Base-by-base conservation (phyloP, 164 flowering plant genomes). In the Piper betle region DNA sequence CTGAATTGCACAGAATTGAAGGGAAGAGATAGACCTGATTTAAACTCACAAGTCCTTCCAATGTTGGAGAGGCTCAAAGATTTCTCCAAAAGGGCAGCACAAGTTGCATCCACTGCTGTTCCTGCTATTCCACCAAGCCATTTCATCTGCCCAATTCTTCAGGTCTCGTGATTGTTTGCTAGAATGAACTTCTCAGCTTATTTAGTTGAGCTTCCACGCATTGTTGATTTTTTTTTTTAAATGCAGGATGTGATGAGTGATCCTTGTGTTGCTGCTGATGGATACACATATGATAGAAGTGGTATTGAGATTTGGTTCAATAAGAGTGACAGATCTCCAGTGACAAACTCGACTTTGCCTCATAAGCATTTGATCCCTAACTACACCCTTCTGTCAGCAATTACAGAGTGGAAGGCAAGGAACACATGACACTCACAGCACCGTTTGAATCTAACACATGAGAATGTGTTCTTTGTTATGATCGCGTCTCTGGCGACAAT, bases 211-310 rank as follows among this genome's bases (percentile, higher is more conserved):
- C 38, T 25, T 57, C 39, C 37, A 57, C 7, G 6, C 20, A 53
- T 5, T 5, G 5, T 15, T 4, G 15, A 6, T 7, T 53, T 53
- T 20, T 53, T 72, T 60, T 52, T 20, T 1, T 25, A 37, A 33
- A 4, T 71, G 48, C 82, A 90, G 97, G 96, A 83, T 57, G 78
- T 87, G 9, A 91, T 87, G 96, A 64, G 63, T 8, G 90, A 87
- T 46, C 96, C 96, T 15, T 83, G 82, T 73, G 91, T 91, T 60
- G 91, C 97, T 57, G 79, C 86, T 10, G 97, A 91, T 73, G 97
- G 97, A 4, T 91, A 83, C 71, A 87, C 93, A 0, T 87, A 91
- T 20, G 97, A 87, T 25, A 83, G 87, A 37, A 77, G 69, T 66
- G 86, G 91, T 43, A 84, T 91, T 40, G 84, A 84, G 68, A 66